Evolutionary conservation across 768 basidiomycete species (phyloP), one percentile per base, ranked within the genome.

Genomic region (Rhodotorula paludigena): DNA sequence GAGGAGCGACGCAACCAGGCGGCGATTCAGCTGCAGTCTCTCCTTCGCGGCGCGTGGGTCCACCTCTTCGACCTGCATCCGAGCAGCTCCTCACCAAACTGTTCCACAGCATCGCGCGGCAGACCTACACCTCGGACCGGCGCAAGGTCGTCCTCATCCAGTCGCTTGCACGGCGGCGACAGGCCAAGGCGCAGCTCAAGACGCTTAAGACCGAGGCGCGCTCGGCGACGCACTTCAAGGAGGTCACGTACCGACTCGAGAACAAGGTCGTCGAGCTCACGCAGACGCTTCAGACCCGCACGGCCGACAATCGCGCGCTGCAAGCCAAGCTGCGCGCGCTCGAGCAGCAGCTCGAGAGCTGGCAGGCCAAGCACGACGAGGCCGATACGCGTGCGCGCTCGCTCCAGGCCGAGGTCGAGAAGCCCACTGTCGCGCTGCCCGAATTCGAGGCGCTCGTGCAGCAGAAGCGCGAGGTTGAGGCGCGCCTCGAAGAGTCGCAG

Each of bases 211-310:
- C 87, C 14, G 96, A 99, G 79, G 96, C 96, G 11, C 90, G 92
- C 58, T 98, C 96, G 3, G 93, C 93, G 36, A 89, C 90, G 73
- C 96, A 92, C 77, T 97, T 94, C 85, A 97, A 96, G 81, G 92
- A 96, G 80, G 96, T 94, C 73, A 97, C 94, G 0, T 98, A 98
- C 77, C 86, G 85, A 73, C 83, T 99, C 63, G 96, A 99, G 81
- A 99, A 98, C 83, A 99, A 98, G 81, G 96, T 99, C 51, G 91
- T 99, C 65, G 94, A 98, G 77, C 87, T 99, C 69, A 98, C 96
- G 0, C 96, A 99, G 77, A 86, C 81, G 23, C 84, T 99, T 20
- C 96, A 97, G 79, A 87, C 84, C 76, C 87, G 94, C 54, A 92
- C 87, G 5, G 84, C 85, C 65, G 94, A 99, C 81, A 92, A 89